These are phyloP conservation scores for Phytophthora aleatoria DNA, from an alignment of 352 stramenopile genomes.

Conservation along the genomic window DNA sequence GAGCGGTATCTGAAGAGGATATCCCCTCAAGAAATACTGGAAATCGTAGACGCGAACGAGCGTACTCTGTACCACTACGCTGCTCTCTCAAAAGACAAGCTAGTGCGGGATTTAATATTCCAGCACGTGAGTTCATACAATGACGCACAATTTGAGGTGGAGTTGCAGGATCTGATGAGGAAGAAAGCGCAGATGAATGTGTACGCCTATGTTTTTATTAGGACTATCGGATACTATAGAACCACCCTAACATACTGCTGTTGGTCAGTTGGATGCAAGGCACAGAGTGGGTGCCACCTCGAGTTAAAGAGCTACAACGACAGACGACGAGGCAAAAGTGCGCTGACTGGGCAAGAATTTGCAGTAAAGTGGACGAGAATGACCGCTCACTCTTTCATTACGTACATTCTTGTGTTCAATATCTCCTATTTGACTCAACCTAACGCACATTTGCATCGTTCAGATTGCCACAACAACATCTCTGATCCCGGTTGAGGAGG, in stretches of 20 bases:
- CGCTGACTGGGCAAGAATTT: conserved; percentile 40
- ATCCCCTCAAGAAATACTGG: conserved; percentile 38
- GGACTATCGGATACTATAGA: not conserved
- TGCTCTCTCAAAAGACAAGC: conserved; percentile 29
- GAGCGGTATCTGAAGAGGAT: conserved; percentile 22
- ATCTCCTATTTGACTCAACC: not conserved
- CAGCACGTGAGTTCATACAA: conserved; percentile 36
- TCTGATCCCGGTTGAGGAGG: conserved; percentile 13
- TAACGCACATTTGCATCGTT: conserved; percentile 1
- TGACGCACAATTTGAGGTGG: conserved; percentile 25
- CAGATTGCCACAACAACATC: conserved; percentile 28
- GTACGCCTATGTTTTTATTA: not conserved
- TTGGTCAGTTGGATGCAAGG: conserved; percentile 11
- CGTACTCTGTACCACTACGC: conserved; percentile 61
- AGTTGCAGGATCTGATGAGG: conserved; percentile 39
- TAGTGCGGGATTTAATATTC: conserved; percentile 34
- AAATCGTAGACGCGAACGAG: conserved; percentile 32
- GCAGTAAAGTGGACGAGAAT: conserved; percentile 39
- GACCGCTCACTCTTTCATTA: conserved; percentile 64
- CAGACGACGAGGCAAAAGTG: conserved; percentile 28
- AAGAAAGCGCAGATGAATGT: conserved; percentile 35
- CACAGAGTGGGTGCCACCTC: conserved; percentile 45
- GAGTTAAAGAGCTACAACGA: conserved; percentile 47
- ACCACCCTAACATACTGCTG: conserved; percentile 1
- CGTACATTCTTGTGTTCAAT: conserved; percentile 16